Evolutionary conservation across 2,329 filamentous ascomycete genomes (phyloP).

Genomic region (Aspergillus sp.): DNA sequence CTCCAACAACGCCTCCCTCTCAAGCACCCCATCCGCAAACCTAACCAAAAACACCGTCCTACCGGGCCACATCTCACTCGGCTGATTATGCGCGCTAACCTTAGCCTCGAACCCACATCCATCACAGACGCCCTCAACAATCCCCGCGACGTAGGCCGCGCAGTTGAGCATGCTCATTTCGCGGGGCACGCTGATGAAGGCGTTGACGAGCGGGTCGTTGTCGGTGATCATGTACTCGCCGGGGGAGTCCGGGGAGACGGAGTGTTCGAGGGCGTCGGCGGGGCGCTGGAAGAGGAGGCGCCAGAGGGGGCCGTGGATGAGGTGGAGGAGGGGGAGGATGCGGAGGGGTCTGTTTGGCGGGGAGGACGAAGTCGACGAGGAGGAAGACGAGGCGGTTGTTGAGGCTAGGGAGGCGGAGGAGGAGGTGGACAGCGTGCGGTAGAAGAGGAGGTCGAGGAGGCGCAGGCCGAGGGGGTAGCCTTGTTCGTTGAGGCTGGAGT

Average conservation of each 20-base stretch:
- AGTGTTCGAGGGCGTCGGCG: conserved; percentile 88
- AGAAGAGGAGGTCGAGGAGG: conserved; percentile 88
- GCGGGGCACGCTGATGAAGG: conserved; percentile 82
- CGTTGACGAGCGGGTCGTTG: conserved; percentile 93
- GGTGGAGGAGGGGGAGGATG: conserved; percentile 84
- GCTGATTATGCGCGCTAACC: conserved; percentile 76
- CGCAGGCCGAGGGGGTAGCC: conserved; percentile 91
- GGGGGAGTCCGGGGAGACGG: conserved; percentile 66
- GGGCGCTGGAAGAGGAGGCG: conserved; percentile 82
- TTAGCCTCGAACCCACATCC: conserved; percentile 80
- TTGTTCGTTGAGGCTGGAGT: conserved; percentile 75
- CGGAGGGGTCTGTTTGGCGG: conserved; percentile 70
- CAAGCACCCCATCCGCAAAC: conserved; percentile 83
- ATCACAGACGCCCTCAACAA: conserved; percentile 93
- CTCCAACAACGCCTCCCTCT: conserved; percentile 75
- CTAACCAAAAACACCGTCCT: conserved; percentile 94
- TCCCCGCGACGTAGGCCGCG: conserved; percentile 87
- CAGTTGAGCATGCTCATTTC: conserved; percentile 97
- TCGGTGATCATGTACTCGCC: conserved; percentile 99
- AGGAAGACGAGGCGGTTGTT: conserved; percentile 79
- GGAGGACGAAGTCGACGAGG: conserved; percentile 60
- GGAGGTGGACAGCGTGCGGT: conserved; percentile 69
- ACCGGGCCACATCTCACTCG: conserved; percentile 79
- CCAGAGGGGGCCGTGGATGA: conserved; percentile 90
- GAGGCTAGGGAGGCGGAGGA: no score